Evolutionary conservation across 2,329 filamentous ascomycete genomes (phyloP).

Genomic region (Aureobasidium sp.): DNA sequence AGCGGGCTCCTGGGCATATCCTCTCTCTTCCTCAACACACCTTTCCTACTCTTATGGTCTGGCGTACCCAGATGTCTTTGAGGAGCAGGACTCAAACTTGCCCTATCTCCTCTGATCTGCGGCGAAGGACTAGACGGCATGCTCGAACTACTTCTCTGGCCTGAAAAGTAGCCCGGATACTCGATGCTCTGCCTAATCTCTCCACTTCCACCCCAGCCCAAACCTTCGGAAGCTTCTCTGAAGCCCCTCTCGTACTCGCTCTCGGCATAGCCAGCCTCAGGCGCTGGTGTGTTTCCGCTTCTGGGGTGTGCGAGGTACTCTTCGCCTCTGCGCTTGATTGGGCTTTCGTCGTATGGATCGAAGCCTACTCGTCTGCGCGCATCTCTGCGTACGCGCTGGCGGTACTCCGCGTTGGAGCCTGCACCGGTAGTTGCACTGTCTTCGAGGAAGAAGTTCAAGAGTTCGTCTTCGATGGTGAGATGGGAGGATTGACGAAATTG

Average conservation of each 20-base stretch:
- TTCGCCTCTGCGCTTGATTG: conserved; percentile 58
- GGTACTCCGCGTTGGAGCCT: conserved; percentile 53
- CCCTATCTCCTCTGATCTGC: conserved; percentile 13
- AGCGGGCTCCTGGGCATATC: conserved; percentile 16
- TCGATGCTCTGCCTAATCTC: neutral
- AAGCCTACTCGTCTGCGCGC: conserved; percentile 59
- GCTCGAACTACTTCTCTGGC: neutral
- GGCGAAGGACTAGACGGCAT: conserved; percentile 22
- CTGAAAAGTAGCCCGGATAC: neutral
- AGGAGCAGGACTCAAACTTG: neutral
- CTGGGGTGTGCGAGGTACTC: conserved; percentile 50
- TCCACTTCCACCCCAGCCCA: neutral
- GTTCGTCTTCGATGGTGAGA: conserved; percentile 81
- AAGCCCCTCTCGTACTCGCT: neutral
- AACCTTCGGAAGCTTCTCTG: neutral
- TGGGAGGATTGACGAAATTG: conserved; percentile 88
- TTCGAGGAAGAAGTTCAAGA: conserved; percentile 78
- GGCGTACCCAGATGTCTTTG: neutral
- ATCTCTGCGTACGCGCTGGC: conserved; percentile 53
- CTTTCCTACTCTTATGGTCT: neutral
- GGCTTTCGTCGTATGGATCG: conserved; percentile 65
- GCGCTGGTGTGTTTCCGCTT: neutral
- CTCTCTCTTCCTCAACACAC: conserved; percentile 13
- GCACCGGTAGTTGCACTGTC: conserved; percentile 61
- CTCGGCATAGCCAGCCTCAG: neutral